These are phyloP conservation scores for Phellopilus nigrolimitatus DNA, from an alignment of 1,284 basidiomycete species.

Conservation along the genomic window DNA sequence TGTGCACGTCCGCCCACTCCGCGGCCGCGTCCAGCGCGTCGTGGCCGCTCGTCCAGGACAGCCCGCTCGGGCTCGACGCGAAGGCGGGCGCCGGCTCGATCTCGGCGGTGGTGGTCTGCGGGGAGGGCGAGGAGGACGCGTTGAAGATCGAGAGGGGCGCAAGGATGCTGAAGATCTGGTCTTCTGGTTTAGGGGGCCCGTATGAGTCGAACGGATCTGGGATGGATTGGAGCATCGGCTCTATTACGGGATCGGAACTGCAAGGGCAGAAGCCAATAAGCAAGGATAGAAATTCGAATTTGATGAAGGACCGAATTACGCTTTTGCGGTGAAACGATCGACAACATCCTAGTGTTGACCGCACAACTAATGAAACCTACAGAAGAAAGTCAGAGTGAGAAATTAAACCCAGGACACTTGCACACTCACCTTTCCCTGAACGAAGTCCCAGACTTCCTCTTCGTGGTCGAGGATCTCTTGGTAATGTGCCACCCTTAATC, in stretches of 20 bases:
- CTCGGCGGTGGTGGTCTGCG: conserved; percentile 21
- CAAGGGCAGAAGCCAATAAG: conserved; percentile 20
- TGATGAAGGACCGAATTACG: conserved; percentile 55
- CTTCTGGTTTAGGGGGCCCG: conserved; percentile 81
- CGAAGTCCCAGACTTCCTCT: conserved; percentile 89
- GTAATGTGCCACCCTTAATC: conserved; percentile 76
- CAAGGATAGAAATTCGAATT: conserved; percentile 10
- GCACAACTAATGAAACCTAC: conserved; percentile 68
- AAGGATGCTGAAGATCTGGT: conserved; percentile 90
- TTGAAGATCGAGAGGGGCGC: conserved; percentile 72
- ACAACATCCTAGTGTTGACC: conserved; percentile 79
- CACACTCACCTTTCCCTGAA: conserved; percentile 85
- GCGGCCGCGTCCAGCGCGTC: conserved; percentile 1
- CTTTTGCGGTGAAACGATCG: conserved; percentile 84
- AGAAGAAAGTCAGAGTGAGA: conserved; percentile 4
- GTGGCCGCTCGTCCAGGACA: conserved; percentile 22
- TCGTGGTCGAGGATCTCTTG: conserved; percentile 88
- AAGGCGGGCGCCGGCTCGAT: conserved; percentile 20
- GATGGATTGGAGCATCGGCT: conserved; percentile 83
- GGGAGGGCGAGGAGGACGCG: conserved; percentile 37
- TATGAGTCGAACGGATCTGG: conserved; percentile 94
- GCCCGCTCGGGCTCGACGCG: conserved; percentile 28
- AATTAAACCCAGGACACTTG: no score
- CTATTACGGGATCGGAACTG: conserved; percentile 85
- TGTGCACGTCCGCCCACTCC: conserved; percentile 17